Evolutionary conservation across 177 flowering plant genomes (phyloP).

Genomic region (Vitis hybrid): DNA sequence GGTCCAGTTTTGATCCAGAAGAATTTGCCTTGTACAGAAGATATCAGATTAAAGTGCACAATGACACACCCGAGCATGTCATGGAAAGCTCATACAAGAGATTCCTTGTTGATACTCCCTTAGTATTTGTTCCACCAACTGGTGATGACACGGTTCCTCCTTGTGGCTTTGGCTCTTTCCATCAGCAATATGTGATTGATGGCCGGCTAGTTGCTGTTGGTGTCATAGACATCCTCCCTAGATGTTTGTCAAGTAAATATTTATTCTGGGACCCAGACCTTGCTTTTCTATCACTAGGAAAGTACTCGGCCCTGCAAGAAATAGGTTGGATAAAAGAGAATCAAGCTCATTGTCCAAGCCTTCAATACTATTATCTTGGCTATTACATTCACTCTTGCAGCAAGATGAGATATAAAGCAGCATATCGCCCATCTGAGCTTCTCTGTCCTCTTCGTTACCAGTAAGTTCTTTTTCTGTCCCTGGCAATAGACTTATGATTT

Average conservation of each 20-base stretch:
- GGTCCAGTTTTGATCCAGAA: constrained; percentile 84
- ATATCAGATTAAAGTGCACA: constrained; percentile 85
- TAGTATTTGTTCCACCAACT: constrained; percentile 66
- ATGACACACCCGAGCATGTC: constrained; percentile 66
- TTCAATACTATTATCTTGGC: constrained; percentile 91
- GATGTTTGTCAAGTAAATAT: constrained; percentile 91
- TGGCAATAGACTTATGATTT: not conserved
- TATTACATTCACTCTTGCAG: constrained; percentile 90
- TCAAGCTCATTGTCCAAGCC: constrained; percentile 65
- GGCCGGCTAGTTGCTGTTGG: constrained; percentile 93
- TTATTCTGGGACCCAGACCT: constrained; percentile 96
- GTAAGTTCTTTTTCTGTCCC: constrained; percentile 49
- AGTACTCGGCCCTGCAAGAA: constrained; percentile 88
- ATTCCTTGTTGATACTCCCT: constrained; percentile 84
- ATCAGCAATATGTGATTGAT: constrained; percentile 89
- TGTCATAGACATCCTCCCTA: constrained; percentile 92
- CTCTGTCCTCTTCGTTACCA: constrained; percentile 87
- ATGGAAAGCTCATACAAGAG: constrained; percentile 66
- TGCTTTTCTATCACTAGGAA: constrained; percentile 84
- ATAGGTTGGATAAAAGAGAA: constrained; percentile 80
- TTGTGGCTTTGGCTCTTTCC: constrained; percentile 97
- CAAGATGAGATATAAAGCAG: constrained; percentile 98
- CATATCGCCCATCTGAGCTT: constrained; percentile 91
- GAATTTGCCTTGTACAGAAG: constrained; percentile 78
- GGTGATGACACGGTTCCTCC: constrained; percentile 65